A percentile compares a stretch with the other conserved stretches of the same genome.
Conservation (phyloP, 805 yeast genomes). For the Sugiyamaella boreocaroliniensis region DNA sequence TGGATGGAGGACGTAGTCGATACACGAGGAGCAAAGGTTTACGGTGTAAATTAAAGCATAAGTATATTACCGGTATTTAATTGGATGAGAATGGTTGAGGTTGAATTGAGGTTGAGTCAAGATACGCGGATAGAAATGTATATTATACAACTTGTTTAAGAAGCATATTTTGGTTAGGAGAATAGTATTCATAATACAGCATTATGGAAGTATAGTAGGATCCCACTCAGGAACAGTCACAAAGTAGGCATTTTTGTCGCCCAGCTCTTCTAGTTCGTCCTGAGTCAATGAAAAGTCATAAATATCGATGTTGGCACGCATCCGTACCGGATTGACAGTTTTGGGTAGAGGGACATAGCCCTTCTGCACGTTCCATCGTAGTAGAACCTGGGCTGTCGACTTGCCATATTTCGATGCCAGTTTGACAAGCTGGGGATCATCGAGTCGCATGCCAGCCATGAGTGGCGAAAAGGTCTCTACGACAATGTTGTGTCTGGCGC, state of each 20-base stretch:
- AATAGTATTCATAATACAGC: not conserved
- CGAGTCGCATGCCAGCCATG: conserved; percentile 54
- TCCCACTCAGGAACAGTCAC: conserved; percentile 32
- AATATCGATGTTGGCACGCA: conserved; percentile 48
- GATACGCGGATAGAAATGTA: too few species aligned
- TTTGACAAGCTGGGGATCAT: conserved; percentile 43
- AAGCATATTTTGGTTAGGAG: too few species aligned
- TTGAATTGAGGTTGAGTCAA: too few species aligned
- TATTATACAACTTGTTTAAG: too few species aligned
- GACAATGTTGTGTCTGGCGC: conserved; percentile 47
- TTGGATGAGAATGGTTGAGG: too few species aligned
- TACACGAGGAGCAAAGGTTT: too few species aligned
- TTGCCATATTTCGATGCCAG: conserved; percentile 51
- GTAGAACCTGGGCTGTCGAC: conserved; percentile 49
- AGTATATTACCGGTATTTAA: too few species aligned
- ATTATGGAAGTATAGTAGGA: conserved; percentile 26
- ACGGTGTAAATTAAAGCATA: too few species aligned
- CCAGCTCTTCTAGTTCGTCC: conserved; percentile 24
- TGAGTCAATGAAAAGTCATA: conserved; percentile 38
- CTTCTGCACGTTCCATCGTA: conserved; percentile 44
- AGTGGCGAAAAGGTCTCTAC: conserved; percentile 80
- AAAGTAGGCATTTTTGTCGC: conserved; percentile 27
- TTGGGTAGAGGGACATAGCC: conserved; percentile 68
- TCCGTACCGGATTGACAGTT: conserved; percentile 51
- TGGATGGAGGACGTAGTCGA: too few species aligned